These are phyloP conservation scores for Suhomyces kunorum DNA, from an alignment of 1,139 yeast species.

Conservation along the genomic window DNA sequence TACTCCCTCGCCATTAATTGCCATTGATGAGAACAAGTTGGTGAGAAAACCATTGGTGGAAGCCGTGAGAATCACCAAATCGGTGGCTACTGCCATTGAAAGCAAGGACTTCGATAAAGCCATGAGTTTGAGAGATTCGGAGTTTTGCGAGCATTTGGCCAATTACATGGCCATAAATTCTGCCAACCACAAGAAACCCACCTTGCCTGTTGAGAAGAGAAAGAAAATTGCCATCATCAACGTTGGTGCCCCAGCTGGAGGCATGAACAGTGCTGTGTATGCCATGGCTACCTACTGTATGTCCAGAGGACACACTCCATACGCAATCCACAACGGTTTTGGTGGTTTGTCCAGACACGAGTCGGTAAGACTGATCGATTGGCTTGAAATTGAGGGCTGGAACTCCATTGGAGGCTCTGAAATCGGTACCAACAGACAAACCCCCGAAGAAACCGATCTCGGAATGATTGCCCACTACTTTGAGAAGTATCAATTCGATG, in stretches of 20 bases:
- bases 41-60: slow-evolving; percentile 83
- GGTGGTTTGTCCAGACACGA: slow-evolving; percentile 86
- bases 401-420: slow-evolving; percentile 91
- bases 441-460: slow-evolving; percentile 72
- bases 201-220: slow-evolving; percentile 56
- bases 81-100: slow-evolving; percentile 83
- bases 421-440: slow-evolving; percentile 87
- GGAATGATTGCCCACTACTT: slow-evolving; percentile 90
- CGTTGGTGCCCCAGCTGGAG: slow-evolving; percentile 97
- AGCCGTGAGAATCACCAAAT: slow-evolving; percentile 81
- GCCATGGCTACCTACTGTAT: slow-evolving; percentile 90
- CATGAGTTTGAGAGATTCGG: slow-evolving; percentile 82
- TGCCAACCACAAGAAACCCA: slow-evolving; percentile 64
- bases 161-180: slow-evolving; percentile 69
- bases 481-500: slow-evolving; percentile 82
- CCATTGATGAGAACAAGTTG: slow-evolving; percentile 82
- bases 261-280: slow-evolving; percentile 88
- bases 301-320: slow-evolving; percentile 85
- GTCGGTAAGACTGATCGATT: slow-evolving; percentile 65
- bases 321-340: slow-evolving; percentile 89
- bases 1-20: slow-evolving; percentile 95
- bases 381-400: slow-evolving; percentile 93
- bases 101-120: slow-evolving; percentile 81
- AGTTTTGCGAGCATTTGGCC: slow-evolving; percentile 74
- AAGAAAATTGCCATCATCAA: slow-evolving; percentile 79